Conservation (phyloP, 179 eudicot genomes). For the Patellifolia procumbens region DNA sequence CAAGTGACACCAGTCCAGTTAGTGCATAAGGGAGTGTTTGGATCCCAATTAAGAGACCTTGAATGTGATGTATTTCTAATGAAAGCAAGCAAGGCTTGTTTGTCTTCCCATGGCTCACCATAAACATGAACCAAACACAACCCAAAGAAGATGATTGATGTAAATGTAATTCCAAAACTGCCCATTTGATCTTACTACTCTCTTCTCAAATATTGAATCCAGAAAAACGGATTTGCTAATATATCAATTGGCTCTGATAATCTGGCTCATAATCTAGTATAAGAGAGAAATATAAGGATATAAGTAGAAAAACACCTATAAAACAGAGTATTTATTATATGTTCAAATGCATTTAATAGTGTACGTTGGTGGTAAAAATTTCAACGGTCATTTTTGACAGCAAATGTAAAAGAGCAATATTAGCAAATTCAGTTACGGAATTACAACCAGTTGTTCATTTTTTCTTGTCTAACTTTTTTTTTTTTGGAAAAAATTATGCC, state of each 20-base stretch:
- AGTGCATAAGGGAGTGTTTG: conserved; percentile 39
- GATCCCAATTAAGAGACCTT: conserved; percentile 48
- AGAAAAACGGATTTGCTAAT: not conserved
- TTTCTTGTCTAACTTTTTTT: conserved; percentile 13
- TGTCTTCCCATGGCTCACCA: conserved; percentile 65
- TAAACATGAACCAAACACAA: conserved; percentile 28
- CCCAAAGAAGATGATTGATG: conserved; percentile 36
- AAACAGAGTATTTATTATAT: not conserved
- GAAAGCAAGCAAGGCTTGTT: conserved; percentile 59
- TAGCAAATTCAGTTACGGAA: conserved; percentile 30
- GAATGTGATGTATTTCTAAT: conserved; percentile 24
- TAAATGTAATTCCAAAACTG: conserved; percentile 11
- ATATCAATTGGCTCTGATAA: conserved; percentile 11
- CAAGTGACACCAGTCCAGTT: conserved; percentile 65
- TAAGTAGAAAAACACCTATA: conserved; percentile 3
- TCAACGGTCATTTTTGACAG: conserved; percentile 31
- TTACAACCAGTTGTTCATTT: not conserved
- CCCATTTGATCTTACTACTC: conserved; percentile 22
- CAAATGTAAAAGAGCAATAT: conserved; percentile 10
- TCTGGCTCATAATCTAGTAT: conserved; percentile 29
- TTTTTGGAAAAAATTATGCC: no score
- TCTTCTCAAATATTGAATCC: not conserved
- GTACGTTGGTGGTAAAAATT: conserved; percentile 18
- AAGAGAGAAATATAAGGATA: not conserved
- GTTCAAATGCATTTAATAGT: conserved; percentile 12